Evolutionary conservation across 1,284 basidiomycete species (phyloP).

Genomic region (Trichosporon sp.): DNA sequence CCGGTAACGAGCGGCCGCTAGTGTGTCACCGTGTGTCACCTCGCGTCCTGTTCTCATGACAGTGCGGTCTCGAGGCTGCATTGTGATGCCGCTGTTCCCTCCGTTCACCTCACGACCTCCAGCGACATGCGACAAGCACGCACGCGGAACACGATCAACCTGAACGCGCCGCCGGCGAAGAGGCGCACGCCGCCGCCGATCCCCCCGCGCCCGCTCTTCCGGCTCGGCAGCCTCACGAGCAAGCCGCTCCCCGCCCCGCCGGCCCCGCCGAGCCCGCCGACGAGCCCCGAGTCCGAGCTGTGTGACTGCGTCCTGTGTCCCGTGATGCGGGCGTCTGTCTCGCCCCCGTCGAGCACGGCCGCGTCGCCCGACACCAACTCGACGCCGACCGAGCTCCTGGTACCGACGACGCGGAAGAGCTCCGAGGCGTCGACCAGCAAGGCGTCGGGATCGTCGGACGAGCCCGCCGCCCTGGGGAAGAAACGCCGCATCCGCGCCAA

Average conservation of each 20-base stretch:
- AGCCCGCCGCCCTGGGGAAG: background rate
- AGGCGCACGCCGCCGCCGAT: background rate
- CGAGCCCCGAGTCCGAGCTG: background rate
- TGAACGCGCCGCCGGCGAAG: background rate
- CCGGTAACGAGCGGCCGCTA: background rate
- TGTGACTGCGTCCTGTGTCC: background rate
- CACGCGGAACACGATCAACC: background rate
- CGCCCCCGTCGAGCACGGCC: background rate
- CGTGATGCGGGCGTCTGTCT: background rate
- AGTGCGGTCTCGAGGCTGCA: background rate
- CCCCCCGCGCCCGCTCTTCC: background rate
- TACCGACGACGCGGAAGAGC: background rate
- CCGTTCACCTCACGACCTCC: background rate
- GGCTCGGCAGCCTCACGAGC: background rate
- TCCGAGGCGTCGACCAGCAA: background rate
- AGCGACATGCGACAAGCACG: background rate
- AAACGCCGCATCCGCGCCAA: background rate
- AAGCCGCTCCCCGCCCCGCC: background rate
- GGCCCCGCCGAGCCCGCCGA: background rate
- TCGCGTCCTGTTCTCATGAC: background rate
- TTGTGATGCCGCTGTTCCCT: background rate
- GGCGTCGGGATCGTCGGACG: background rate
- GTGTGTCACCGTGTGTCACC: background rate
- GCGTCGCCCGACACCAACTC: background rate
- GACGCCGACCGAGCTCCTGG: background rate